Percentiles rank a stretch among this genome's conserved stretches.
Conservation (phyloP, 2,329 filamentous ascomycete genomes). For the Aspergillus nomiae region DNA sequence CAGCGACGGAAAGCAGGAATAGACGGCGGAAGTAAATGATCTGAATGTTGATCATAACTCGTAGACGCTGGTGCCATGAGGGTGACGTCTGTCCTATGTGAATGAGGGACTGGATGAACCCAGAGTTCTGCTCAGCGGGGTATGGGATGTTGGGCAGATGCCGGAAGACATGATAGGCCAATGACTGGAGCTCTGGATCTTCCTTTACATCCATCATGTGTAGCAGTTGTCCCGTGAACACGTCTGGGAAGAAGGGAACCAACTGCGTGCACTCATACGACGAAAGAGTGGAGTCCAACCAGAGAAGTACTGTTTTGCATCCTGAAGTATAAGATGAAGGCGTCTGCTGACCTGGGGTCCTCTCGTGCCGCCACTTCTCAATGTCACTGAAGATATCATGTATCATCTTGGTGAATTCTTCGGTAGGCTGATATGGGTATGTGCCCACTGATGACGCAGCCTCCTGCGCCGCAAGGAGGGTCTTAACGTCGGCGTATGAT, state of each 20-base stretch:
- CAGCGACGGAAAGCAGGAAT: conserved; percentile 75
- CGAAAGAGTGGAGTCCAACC: conserved; percentile 88
- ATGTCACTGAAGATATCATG: conserved; percentile 75
- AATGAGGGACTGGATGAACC: conserved; percentile 83
- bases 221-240: conserved; percentile 87
- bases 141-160: conserved; percentile 96
- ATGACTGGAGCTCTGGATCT: conserved; percentile 88
- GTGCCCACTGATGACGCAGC: conserved; percentile 78
- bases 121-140: conserved; percentile 77
- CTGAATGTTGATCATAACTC: conserved; percentile 97
- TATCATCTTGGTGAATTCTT: conserved; percentile 73
- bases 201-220: conserved; percentile 99
- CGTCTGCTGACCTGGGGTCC: conserved; percentile 84
- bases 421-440: conserved; percentile 76
- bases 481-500: conserved; percentile 78
- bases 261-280: conserved; percentile 92
- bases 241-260: conserved; percentile 83
- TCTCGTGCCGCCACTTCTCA: conserved; percentile 83
- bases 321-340: conserved; percentile 93
- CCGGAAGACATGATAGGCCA: conserved; percentile 95
- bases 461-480: conserved; percentile 77
- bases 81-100: conserved; percentile 79
- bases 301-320: conserved; percentile 92
- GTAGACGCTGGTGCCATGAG: conserved; percentile 93
- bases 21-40: conserved; percentile 97